phyloP scores from a whole-genome alignment of 225 moss, liverwort and hornwort species.

The Pleurozium schreberi region DNA sequence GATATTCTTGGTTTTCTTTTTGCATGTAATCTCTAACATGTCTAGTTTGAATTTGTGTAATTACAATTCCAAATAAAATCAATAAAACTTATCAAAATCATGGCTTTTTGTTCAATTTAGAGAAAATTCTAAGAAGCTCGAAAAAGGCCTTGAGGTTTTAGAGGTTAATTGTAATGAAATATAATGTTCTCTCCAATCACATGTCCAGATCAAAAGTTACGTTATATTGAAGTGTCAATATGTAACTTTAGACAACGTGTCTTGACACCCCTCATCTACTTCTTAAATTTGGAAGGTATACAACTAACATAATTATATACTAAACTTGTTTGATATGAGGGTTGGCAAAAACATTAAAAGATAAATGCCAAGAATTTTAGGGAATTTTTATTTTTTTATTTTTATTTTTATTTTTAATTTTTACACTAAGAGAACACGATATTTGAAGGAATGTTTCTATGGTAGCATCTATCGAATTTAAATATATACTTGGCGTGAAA shows the following conservation, averaged over 20 bases:
- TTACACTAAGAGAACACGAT: fast-evolving
- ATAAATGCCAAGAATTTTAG: neutral
- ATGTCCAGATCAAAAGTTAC: neutral
- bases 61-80: too few relatives aligned
- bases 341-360: neutral
- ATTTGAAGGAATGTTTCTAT: neutral
- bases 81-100: too few relatives aligned
- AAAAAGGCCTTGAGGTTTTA: too few relatives aligned
- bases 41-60: too few relatives aligned
- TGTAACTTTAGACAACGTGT: neutral
- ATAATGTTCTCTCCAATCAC: neutral
- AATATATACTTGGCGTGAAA: neutral
- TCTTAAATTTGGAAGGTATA: neutral
- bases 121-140: too few relatives aligned
- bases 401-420: too few relatives aligned
- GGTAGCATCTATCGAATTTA: neutral
- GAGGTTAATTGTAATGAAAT: too few relatives aligned
- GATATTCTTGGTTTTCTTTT: too few relatives aligned
- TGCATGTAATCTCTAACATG: too few relatives aligned
- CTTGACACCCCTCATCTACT: neutral
- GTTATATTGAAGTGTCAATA: neutral
- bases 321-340: fast-evolving
- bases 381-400: too few relatives aligned
- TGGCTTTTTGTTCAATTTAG: too few relatives aligned
- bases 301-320: neutral